Base-by-base conservation (phyloP, 805 yeast genomes). In the Yarrowia yakushimensis region DNA sequence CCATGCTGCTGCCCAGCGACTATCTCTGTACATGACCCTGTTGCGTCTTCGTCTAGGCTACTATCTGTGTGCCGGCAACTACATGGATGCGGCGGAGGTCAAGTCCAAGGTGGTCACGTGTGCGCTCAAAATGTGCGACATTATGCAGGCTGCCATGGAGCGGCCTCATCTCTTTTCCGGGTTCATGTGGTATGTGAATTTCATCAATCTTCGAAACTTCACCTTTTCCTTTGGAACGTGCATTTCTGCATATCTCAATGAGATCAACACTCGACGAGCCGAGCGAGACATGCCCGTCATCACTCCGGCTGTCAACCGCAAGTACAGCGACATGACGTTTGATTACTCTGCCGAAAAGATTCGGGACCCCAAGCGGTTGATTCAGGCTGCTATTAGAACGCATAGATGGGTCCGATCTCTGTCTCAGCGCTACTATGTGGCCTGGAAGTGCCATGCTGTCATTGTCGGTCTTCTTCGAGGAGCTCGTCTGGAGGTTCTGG, bases 371-470 rank as follows among this genome's bases (percentile, higher is more conserved):
- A 39, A 31, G 37, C 46, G 61, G 13, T 20, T 55, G 37, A 55
- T 55, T 15, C 61, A 55, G 36, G 34, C 48, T 15, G 61, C 61
- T 20, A 55, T 55, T 20, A 17, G 46, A 27, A 55, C 61, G 4
- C 61, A 55, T 13, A 18, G 48, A 28, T 55, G 61, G 61, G 46
- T 55, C 11, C 46, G 48, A 17, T 55, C 61, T 11, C 39, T 55
- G 5, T 55, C 61, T 8, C 48, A 55, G 31, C 46, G 48, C 1
- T 55, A 55, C 37, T 55, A 55, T 18, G 61, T 55, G 18, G 61
- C 61, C 22, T 55, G 61, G 61, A 55, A 55, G 48, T 41, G 61
- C n/a, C 61, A 55, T 39, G 61, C 61, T 4, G 61, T 55, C 31
- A 31, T 55, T 55, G 61, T 55, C 2, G 61, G 61, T 39, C 61